Evolutionary conservation across 2,329 filamentous ascomycete species (phyloP).

Genomic region (Penicillium brevicompactum): DNA sequence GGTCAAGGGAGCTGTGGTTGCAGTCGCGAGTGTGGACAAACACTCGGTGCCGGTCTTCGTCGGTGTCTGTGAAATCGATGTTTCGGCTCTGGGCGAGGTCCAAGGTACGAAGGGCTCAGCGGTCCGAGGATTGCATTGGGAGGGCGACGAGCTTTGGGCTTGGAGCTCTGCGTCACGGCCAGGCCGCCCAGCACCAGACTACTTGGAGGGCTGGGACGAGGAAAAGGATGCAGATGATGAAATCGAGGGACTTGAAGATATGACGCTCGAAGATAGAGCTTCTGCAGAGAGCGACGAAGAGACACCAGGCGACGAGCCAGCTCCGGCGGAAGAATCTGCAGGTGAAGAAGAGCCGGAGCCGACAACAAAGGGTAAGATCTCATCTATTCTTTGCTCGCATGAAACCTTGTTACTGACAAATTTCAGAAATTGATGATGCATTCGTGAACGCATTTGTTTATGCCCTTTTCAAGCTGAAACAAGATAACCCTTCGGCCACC

Average conservation of each 20-base stretch:
- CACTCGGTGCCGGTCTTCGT: slow-evolving; percentile 66
- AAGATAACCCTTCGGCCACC: slow-evolving; percentile 53
- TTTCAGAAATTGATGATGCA: slow-evolving; percentile 67
- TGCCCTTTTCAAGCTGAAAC: slow-evolving; percentile 62
- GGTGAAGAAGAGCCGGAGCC: slow-evolving; percentile 52
- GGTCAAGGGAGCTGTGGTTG: slow-evolving; percentile 63
- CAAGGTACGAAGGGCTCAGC: slow-evolving; percentile 66
- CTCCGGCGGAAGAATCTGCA: slow-evolving; percentile 35
- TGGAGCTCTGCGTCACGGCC: slow-evolving; percentile 60
- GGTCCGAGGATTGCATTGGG: slow-evolving; percentile 67
- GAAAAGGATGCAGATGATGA: slow-evolving; percentile 38
- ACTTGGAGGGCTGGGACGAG: slow-evolving; percentile 55
- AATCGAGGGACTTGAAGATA: slow-evolving; percentile 41
- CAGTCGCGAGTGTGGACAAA: slow-evolving; percentile 60
- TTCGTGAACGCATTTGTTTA: slow-evolving; percentile 67
- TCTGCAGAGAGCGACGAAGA: slow-evolving; percentile 14
- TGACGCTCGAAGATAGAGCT: slow-evolving; percentile 29
- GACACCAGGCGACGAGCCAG: slow-evolving; percentile 30
- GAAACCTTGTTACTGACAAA: slow-evolving; percentile 11
- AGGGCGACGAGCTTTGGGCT: slow-evolving; percentile 69
- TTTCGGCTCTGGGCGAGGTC: slow-evolving; percentile 56
- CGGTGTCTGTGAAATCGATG: slow-evolving; percentile 66
- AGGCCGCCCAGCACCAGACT: slow-evolving; percentile 56
- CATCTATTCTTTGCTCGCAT: neutral
- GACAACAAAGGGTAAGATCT: slow-evolving; percentile 56